Evolutionary conservation across 1,284 basidiomycete species (phyloP), one percentile per base, ranked within the genome.

Genomic region (Cutaneotrichosporon daszewskae): DNA sequence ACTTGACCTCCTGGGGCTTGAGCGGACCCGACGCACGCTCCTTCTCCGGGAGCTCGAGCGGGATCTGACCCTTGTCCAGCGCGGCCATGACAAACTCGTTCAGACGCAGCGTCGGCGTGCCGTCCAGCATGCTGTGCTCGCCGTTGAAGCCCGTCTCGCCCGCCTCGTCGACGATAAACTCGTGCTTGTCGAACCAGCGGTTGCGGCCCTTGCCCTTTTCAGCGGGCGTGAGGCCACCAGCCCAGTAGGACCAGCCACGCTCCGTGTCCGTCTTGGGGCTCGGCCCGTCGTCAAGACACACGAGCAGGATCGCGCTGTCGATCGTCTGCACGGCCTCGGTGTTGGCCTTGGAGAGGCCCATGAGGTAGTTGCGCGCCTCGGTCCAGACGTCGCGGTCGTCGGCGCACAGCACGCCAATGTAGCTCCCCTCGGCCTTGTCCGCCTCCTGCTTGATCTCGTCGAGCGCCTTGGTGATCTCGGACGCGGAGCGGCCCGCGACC

Each of bases 161-260:
- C 56, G 90, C 87, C 54, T 89, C 85, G 62, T 86, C 95, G 27
- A 95, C 86, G 59, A 96, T 81, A 43, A 95, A 64, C 68, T 97
- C 87, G 68, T 98, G 94, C 73, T 98, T 98, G 76, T 98, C 95
- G 67, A 86, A 97, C 79, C 87, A 99, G 49, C 94, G 77, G 72
- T 96, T 96, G 53, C 82, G 78, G 32, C 88, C 91, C 47, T 69
- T 66, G 17, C 61, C 60, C 27, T 58, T 43, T 4, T 53, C 38
- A 8, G 45, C 51, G 22, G 57, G 50, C 34, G 56, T 57, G 19
- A 59, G 50, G 17, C 95, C 82, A 32, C 94, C 94, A 22, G 85
- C 84, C 94, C 94, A 98, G 50, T 84, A 81, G 18, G 73, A 75
- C 83, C 87, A 87, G 44, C 84, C 85, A 16, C 85, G 76, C 31